Evolutionary conservation across 140 eudicot genomes (phyloP).

Genomic region (Senecio squalidus): DNA sequence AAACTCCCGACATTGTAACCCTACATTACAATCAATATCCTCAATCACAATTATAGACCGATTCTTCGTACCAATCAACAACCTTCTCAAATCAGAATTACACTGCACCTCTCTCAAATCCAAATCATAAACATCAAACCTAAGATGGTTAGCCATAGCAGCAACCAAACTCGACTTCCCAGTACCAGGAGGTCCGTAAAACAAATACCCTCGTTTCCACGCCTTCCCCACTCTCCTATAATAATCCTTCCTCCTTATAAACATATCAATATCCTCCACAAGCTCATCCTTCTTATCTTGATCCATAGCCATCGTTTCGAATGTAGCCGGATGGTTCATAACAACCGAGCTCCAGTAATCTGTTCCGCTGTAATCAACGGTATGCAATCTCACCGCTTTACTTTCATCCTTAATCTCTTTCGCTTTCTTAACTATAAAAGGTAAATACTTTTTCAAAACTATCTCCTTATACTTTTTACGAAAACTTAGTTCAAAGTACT

Average conservation of each 20-base stretch:
- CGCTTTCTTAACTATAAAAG: slow-evolving; percentile 19
- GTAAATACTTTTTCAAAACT: slow-evolving; percentile 23
- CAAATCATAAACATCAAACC: slow-evolving; percentile 49
- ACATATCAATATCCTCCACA: slow-evolving; percentile 28
- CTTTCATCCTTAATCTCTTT: slow-evolving; percentile 18
- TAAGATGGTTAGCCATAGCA: slow-evolving; percentile 48
- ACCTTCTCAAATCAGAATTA: slow-evolving; percentile 30
- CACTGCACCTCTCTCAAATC: slow-evolving; percentile 30
- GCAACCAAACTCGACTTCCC: slow-evolving; percentile 56
- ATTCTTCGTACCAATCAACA: slow-evolving; percentile 35
- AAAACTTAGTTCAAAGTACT: slow-evolving; percentile 30
- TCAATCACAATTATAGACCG: slow-evolving; percentile 44
- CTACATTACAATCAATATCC: slow-evolving; percentile 44
- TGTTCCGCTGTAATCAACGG: slow-evolving; percentile 25
- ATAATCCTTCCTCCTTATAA: slow-evolving; percentile 34
- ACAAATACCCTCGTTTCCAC: slow-evolving; percentile 54
- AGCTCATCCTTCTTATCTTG: slow-evolving; percentile 18
- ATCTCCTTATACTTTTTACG: slow-evolving; percentile 31
- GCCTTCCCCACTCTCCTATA: slow-evolving; percentile 46
- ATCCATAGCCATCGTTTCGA: slow-evolving; percentile 46
- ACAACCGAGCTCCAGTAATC: slow-evolving; percentile 40
- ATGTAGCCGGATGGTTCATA: slow-evolving; percentile 44
- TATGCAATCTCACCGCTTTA: slow-evolving; percentile 26
- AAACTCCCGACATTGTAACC: slow-evolving; percentile 28
- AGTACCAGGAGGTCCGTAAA: slow-evolving; percentile 50